Conservation (phyloP, 2,329 filamentous ascomycete species). For the Xylaria arbuscula region DNA sequence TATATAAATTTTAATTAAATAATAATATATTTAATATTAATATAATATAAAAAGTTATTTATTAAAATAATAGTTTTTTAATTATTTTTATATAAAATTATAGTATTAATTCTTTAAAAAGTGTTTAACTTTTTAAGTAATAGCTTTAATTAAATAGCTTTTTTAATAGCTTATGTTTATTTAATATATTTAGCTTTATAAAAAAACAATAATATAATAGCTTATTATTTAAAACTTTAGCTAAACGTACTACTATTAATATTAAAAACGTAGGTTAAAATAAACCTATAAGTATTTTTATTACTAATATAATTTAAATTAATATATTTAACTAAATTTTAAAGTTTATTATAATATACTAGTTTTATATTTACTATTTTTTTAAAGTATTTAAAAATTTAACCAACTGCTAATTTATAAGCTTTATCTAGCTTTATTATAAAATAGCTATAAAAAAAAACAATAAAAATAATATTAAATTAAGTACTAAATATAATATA, state of each 20-base stretch:
- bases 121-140: too few species aligned
- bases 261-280: background rate
- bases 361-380: background rate
- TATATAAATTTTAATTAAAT: constrained; percentile 1
- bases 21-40: constrained; percentile 6
- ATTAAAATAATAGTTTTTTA: background rate
- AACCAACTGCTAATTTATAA: background rate
- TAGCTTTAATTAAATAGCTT: too few species aligned
- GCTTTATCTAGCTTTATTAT: too few species aligned
- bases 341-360: background rate
- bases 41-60: background rate
- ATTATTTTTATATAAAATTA: constrained; percentile 11
- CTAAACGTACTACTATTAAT: too few species aligned
- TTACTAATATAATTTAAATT: background rate
- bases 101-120: too few species aligned
- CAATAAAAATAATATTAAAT: background rate
- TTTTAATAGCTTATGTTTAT: too few species aligned
- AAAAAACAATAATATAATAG: too few species aligned
- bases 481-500: background rate
- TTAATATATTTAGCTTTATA: too few species aligned
- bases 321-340: background rate
- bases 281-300: too few species aligned
- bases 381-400: background rate
- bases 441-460: background rate
- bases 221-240: too few species aligned